phyloP scores from a whole-genome alignment of 177 flowering plant species.

The Vitis hybrid region DNA sequence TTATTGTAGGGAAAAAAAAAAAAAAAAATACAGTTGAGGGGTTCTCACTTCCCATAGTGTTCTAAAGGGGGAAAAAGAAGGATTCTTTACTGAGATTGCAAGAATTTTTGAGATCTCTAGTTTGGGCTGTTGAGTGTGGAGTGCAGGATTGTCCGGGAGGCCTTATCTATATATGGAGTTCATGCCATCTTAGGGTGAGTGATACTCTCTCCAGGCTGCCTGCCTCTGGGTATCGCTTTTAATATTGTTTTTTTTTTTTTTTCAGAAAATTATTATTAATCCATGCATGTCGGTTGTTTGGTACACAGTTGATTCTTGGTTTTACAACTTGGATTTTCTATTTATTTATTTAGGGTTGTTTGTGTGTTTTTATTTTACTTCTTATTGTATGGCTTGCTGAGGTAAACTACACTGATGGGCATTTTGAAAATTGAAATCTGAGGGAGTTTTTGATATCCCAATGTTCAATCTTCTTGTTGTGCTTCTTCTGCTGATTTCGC shows the following conservation, averaged over 20 bases:
- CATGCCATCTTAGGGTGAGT: background rate
- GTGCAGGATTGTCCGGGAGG: background rate
- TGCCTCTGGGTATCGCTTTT: constrained; percentile 2
- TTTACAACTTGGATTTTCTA: background rate
- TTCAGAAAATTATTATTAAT: background rate
- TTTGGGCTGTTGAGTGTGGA: too few relatives aligned
- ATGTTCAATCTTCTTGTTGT: background rate
- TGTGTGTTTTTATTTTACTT: background rate
- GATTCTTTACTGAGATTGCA: constrained; percentile 33
- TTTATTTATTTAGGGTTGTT: background rate
- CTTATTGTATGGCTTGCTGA: background rate
- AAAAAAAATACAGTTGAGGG: background rate
- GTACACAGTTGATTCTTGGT: background rate
- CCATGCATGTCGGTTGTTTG: constrained; percentile 2
- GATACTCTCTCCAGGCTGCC: background rate
- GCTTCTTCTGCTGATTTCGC: background rate
- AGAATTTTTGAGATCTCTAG: constrained; percentile 21
- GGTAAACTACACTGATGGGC: background rate
- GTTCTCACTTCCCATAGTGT: background rate
- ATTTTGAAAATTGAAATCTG: background rate
- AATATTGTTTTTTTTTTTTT: background rate
- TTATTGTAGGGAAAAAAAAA: too few relatives aligned
- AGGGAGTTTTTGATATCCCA: background rate
- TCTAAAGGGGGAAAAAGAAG: constrained; percentile 1
- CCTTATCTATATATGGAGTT: background rate